phyloP scores from a whole-genome alignment of 2,329 filamentous ascomycete species.

The Ophiostoma sp. region DNA sequence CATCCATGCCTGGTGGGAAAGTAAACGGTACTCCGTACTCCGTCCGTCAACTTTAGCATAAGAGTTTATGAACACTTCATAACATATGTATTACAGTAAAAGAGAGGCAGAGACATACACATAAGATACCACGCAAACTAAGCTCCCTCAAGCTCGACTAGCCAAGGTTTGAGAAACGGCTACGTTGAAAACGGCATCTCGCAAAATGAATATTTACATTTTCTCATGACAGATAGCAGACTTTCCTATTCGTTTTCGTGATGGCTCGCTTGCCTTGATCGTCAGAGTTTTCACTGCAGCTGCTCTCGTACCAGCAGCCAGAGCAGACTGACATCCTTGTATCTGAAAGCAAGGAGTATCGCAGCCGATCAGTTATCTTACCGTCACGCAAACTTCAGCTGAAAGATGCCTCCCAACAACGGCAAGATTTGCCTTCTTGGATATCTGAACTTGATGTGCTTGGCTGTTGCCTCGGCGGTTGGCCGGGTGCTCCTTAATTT shows the following conservation, averaged over 20 bases:
- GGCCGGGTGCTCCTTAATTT: too few relatives aligned
- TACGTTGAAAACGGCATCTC: too few relatives aligned
- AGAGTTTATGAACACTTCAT: too few relatives aligned
- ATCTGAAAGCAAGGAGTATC: neutral
- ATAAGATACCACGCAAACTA: too few relatives aligned
- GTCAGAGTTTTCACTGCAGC: conserved; percentile 4
- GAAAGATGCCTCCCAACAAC: neutral
- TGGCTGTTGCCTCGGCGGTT: neutral
- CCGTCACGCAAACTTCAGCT: neutral
- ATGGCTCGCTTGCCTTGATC: neutral
- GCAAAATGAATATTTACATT: neutral
- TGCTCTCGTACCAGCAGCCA: neutral
- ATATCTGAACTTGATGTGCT: neutral
- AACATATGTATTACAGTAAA: neutral
- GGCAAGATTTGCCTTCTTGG: neutral
- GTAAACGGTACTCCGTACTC: neutral
- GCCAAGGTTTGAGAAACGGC: too few relatives aligned
- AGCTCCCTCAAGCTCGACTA: neutral
- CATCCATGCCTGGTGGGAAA: neutral
- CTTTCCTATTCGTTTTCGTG: neutral
- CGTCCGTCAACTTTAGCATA: too few relatives aligned
- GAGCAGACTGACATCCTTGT: neutral
- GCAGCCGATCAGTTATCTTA: neutral
- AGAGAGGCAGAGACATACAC: too few relatives aligned
- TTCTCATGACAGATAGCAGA: neutral